These are phyloP conservation scores for Saitozyma sp. DNA, from an alignment of 768 basidiomycete genomes.

Conservation along the genomic window DNA sequence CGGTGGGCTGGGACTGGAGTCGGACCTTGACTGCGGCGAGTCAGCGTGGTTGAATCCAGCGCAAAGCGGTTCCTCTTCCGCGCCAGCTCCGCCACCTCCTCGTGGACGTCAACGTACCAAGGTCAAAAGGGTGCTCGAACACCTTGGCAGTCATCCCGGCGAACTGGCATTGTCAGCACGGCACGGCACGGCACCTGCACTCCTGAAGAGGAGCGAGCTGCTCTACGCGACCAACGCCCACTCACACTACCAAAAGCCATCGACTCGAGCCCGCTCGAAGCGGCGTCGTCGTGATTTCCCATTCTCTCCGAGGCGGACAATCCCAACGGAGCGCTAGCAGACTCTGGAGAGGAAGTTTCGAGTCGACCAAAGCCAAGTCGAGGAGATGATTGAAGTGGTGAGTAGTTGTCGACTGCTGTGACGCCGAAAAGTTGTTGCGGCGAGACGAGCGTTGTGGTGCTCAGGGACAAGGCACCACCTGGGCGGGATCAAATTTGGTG, in stretches of 20 bases:
- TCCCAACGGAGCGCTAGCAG: no score
- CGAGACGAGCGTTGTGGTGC: no score
- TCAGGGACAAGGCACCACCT: no score
- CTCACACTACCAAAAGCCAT: constrained; percentile 50
- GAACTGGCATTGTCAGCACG: constrained; percentile 55
- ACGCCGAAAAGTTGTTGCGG: no score
- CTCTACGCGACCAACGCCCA: not conserved
- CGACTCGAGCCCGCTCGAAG: constrained; percentile 36
- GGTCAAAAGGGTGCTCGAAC: constrained; percentile 92
- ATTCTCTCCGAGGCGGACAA: no score
- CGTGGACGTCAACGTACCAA: constrained; percentile 55
- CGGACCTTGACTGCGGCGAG: constrained; percentile 69
- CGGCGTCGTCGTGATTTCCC: not conserved
- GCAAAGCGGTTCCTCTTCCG: not conserved
- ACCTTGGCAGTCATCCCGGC: constrained; percentile 86
- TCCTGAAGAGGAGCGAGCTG: constrained; percentile 10
- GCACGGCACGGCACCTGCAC: constrained; percentile 1
- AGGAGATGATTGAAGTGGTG: no score
- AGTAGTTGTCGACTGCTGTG: no score
- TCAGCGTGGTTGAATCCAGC: not conserved
- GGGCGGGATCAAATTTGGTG: no score
- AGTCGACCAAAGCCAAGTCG: no score
- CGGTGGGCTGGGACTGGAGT: constrained; percentile 84
- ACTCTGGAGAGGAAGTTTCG: no score
- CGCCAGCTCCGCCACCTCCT: no score